Conservation (phyloP, 495 filamentous ascomycete species). For the Trichoderma asperelloides region DNA sequence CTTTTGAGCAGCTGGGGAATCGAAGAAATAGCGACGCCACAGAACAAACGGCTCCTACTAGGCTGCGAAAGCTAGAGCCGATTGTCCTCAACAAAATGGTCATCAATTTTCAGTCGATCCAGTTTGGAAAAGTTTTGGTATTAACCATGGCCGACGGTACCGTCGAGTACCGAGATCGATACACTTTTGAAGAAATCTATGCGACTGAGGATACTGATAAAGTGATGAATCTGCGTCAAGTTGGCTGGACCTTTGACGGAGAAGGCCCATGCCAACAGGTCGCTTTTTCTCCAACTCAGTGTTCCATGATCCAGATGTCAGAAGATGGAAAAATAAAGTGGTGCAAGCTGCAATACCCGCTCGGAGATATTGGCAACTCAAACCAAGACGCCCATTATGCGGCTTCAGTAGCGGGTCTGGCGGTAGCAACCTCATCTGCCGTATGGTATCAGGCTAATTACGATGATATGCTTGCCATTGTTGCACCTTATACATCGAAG, state of each 20-base stretch:
- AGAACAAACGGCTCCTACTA: slow-evolving; percentile 39
- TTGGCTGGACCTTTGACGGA: slow-evolving; percentile 58
- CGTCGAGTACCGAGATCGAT: slow-evolving; percentile 65
- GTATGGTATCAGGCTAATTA: slow-evolving; percentile 48
- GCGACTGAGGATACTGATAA: slow-evolving; percentile 51
- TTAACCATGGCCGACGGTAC: slow-evolving; percentile 68
- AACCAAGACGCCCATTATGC: slow-evolving; percentile 26
- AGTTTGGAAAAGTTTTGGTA: slow-evolving; percentile 58
- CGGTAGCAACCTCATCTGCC: slow-evolving; percentile 32
- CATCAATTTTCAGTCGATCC: slow-evolving; percentile 55
- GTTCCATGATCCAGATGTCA: slow-evolving; percentile 54
- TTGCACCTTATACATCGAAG: slow-evolving; percentile 37
- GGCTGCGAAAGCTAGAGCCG: slow-evolving; percentile 58
- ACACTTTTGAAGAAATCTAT: slow-evolving; percentile 56
- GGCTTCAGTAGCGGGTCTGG: slow-evolving; percentile 30
- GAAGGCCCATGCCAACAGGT: slow-evolving; percentile 44
- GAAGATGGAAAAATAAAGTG: slow-evolving; percentile 57
- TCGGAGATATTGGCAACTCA: slow-evolving; percentile 29
- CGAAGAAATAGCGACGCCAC: slow-evolving; percentile 47
- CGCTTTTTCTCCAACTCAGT: slow-evolving; percentile 67
- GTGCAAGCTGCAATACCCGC: slow-evolving; percentile 49
- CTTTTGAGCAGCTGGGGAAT: slow-evolving; percentile 63
- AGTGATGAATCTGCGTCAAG: slow-evolving; percentile 60
- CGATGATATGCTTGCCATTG: slow-evolving; percentile 68
- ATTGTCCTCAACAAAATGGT: slow-evolving; percentile 56